Base-by-base conservation (phyloP, 345 rosid genomes). In the Citrus unshiu region DNA sequence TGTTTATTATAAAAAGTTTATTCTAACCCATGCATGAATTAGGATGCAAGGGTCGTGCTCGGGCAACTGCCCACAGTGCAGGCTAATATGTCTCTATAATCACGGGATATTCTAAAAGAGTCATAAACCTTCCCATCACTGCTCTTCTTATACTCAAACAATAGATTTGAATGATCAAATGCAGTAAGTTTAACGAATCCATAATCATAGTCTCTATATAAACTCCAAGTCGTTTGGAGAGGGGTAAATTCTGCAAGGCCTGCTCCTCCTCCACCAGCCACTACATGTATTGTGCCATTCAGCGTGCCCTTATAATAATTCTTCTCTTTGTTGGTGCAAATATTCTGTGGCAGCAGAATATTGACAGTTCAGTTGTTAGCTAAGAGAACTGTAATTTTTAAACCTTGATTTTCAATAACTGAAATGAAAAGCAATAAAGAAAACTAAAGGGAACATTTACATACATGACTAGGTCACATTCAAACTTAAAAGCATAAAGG, bases 231-330 rank as follows among this genome's bases (percentile, higher is more conserved):
- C 1, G 92, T 92, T 54, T 84, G 80, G 2, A 88, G 70, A 24
- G 77, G 49, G 21, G 92, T 82, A 79, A 88, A 91, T 30, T 77
- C 74, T 30, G 91, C 75, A 57, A 91, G 90, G 72, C 84, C 66
- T 68, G 94, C 90, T 73, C 97, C 97, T 68, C 83, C 97, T 9
- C 95, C 95, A 57, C 97, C 97, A 12, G 91, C 93, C 68, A 89
- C 95, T 27, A 93, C 78, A 74, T 91, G 92, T 63, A 93, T 91
- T 4, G 97, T 93, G 3, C 97, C 95, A 43, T 89, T 89, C 43
- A 87, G 16, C 3, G 72, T 25, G 68, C 95, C 92, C 43, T 84
- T 87, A 37, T 89, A 91, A 74, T 76, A 43, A 4, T 21, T 72
- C 74, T 86, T 85, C 87, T 91, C 97, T 73, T 86, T 21, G 64